Conservation (phyloP, 176 grass and related monocot genomes). For the Eragrostis curvula region DNA sequence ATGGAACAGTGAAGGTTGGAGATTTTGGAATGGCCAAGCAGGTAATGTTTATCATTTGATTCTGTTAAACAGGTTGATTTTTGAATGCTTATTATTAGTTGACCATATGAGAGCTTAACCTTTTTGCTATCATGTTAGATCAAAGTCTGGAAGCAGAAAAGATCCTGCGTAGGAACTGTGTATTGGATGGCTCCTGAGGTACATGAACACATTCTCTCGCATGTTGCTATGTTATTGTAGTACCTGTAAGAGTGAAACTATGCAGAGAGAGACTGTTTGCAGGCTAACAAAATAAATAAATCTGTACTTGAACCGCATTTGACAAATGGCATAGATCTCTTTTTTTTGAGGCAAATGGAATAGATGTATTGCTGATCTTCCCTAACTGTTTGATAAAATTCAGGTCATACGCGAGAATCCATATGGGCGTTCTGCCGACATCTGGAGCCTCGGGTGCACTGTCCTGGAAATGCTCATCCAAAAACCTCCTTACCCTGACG, state of each 20-base stretch:
- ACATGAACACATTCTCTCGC: not conserved
- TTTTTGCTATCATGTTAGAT: conserved; percentile 42
- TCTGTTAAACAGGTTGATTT: not conserved
- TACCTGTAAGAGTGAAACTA: no score
- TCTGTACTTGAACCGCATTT: no score
- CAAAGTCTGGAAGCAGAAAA: conserved; percentile 48
- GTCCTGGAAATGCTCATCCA: conserved; percentile 43
- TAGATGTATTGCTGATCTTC: no score
- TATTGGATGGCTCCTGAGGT: conserved; percentile 77
- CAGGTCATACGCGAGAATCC: conserved; percentile 39
- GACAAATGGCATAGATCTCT: no score
- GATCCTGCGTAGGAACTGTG: conserved; percentile 61
- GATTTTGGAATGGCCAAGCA: conserved; percentile 76
- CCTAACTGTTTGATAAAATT: no score
- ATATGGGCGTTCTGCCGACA: conserved; percentile 49
- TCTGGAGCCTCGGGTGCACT: conserved; percentile 49
- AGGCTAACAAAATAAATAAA: no score
- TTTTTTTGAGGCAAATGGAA: no score
- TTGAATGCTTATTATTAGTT: not conserved
- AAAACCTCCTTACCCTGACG: conserved; percentile 29
- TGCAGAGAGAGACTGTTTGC: no score
- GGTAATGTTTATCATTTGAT: no score
- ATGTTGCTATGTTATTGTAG: no score
- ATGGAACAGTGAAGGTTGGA: conserved; percentile 61
- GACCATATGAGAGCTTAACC: not conserved